A percentile compares a stretch with the other conserved stretches of the same genome.
These are phyloP conservation scores for Zymoseptoria crescenta DNA, from an alignment of 2,329 filamentous ascomycete species.

Conservation along the genomic window DNA sequence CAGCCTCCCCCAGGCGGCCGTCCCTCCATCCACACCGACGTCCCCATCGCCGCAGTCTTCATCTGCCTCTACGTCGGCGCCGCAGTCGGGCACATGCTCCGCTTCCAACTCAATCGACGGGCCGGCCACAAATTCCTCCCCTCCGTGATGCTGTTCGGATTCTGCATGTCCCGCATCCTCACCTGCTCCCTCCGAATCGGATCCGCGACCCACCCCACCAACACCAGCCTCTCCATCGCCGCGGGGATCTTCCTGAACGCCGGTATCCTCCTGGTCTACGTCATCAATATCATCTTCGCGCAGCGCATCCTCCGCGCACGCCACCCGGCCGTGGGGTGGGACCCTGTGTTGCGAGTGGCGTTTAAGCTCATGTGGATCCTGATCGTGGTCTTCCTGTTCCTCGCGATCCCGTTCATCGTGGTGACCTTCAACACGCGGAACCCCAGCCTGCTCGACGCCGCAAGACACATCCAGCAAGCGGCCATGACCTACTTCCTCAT, in stretches of 20 bases:
- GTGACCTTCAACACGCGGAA: constrained; percentile 9
- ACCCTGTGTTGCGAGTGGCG: background rate
- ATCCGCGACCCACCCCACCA: constrained; percentile 16
- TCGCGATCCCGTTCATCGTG: constrained; percentile 14
- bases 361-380: constrained; percentile 1
- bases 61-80: constrained; percentile 31
- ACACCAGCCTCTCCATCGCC: constrained; percentile 12
- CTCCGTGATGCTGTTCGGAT: constrained; percentile 31
- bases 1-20: constrained; percentile 32
- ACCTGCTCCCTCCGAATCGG: constrained; percentile 28
- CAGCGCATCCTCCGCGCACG: constrained; percentile 7
- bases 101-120: constrained; percentile 31
- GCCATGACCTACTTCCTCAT: constrained; percentile 53
- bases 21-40: constrained; percentile 31
- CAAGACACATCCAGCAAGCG: constrained; percentile 33
- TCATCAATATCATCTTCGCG: constrained; percentile 11
- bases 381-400: constrained; percentile 8
- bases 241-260: constrained; percentile 13
- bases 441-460: background rate
- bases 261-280: constrained; percentile 13
- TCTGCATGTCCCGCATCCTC: constrained; percentile 33
- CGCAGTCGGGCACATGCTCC: constrained; percentile 32
- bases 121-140: constrained; percentile 33
- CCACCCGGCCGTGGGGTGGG: constrained; percentile 6
- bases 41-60: constrained; percentile 35